phyloP scores from a whole-genome alignment of 2,329 filamentous ascomycete genomes.

The Didymosphaeria variabile region DNA sequence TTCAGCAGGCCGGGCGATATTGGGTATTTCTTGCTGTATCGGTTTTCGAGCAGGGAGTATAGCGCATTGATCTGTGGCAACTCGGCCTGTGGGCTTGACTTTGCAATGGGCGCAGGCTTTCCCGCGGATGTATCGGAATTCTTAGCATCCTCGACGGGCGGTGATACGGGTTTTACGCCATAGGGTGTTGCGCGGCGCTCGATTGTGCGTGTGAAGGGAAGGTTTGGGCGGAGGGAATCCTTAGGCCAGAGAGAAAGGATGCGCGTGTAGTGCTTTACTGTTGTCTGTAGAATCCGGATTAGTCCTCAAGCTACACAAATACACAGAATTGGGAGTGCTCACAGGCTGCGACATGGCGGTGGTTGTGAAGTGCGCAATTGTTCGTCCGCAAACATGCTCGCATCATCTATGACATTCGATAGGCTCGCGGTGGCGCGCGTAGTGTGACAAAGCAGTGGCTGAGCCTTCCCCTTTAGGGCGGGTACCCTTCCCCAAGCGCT shows the following conservation, averaged over 20 bases:
- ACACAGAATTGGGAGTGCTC: not conserved
- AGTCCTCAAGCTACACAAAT: not conserved
- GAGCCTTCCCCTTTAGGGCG: constrained; percentile 2
- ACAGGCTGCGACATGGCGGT: constrained; percentile 9
- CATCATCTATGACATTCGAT: constrained; percentile 14
- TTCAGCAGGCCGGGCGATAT: constrained; percentile 38
- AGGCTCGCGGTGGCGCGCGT: constrained; percentile 5
- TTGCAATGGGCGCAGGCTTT: constrained; percentile 18
- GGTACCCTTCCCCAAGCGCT: not conserved
- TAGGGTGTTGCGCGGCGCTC: constrained; percentile 49
- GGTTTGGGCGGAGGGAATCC: constrained; percentile 59
- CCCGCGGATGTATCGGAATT: constrained; percentile 14
- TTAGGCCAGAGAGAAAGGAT: constrained; percentile 60
- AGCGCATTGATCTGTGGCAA: constrained; percentile 64
- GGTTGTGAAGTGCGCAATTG: constrained; percentile 2
- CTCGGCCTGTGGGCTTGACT: constrained; percentile 43
- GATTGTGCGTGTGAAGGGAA: constrained; percentile 57
- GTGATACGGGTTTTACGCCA: constrained; percentile 37
- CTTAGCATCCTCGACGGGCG: constrained; percentile 22
- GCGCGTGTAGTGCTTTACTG: constrained; percentile 60
- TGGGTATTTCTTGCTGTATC: constrained; percentile 58
- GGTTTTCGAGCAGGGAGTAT: constrained; percentile 67
- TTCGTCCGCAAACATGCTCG: constrained; percentile 3
- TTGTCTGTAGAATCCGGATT: constrained; percentile 28
- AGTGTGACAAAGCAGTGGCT: constrained; percentile 14